Conservation (phyloP, 495 filamentous ascomycete species). For the Penicillium coffeae region DNA sequence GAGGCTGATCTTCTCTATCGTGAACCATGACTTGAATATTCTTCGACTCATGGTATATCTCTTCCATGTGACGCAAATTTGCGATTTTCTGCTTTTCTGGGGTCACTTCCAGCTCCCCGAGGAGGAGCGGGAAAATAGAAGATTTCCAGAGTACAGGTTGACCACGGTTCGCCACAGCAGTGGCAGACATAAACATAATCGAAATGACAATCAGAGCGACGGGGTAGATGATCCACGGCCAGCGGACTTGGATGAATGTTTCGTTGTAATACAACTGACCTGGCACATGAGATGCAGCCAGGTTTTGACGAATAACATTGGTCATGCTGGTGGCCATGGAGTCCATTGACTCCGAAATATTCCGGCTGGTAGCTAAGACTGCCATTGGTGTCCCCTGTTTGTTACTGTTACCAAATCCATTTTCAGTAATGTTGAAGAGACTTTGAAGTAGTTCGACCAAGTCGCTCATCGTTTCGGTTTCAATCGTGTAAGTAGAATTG, state of each 20-base stretch:
- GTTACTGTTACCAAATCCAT: no score
- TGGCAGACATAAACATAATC: neutral
- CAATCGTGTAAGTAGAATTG: no score
- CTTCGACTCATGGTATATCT: no score
- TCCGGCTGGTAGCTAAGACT: neutral
- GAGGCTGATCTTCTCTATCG: no score
- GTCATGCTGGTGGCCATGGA: slow-evolving; percentile 9
- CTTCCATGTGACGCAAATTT: no score
- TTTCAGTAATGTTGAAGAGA: neutral
- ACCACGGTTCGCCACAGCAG: neutral
- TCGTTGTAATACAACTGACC: neutral
- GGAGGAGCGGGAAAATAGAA: neutral
- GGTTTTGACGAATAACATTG: neutral
- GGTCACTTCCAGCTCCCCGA: no score
- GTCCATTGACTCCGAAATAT: neutral
- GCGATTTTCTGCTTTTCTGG: no score
- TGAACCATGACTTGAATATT: no score
- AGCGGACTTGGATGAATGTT: slow-evolving; percentile 4
- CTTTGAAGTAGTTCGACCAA: no score
- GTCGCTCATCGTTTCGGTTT: no score
- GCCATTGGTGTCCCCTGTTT: no score
- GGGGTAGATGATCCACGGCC: slow-evolving; percentile 7
- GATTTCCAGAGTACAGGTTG: neutral
- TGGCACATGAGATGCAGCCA: neutral
- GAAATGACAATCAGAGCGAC: neutral